Evolutionary conservation across 768 basidiomycete genomes (phyloP), one percentile per base, ranked within the genome.

Genomic region (Sporobolomyces roseus): DNA sequence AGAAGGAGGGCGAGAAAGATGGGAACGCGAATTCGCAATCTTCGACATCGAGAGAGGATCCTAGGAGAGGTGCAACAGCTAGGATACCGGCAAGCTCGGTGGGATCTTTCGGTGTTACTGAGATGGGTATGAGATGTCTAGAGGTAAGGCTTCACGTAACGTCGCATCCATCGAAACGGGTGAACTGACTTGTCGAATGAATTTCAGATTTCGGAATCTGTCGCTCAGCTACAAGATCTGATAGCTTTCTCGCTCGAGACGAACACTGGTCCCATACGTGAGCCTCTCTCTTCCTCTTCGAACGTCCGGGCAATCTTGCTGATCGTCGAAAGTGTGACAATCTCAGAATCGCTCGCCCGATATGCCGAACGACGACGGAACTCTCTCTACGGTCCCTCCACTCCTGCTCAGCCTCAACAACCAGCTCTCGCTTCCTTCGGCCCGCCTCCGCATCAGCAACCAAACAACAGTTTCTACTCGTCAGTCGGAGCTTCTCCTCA

Each of bases 101-200:
- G 4, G 71, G 71, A n/a, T 38, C 58, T 27, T 73, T 73, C n/a
- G 71, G 71, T 45, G 61, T 73, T 30, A 68, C 71, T 0, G 67
- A 73, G 41, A 63, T 73, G 65, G 71, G 67, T 4, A 73, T 73
- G 71, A 41, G 71, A 32, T 73, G 71, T 12, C 62, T 73, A n/a
- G 71, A 73, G 61, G 71, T 72, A 30, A 53, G 66, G 16, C 35
- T 10, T n/a, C 9, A 36, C 19, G 1, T 2, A 23, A 46, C 21
- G 14, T 33, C 38, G 4, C 51, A 52, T 29, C 27, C 49, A 43
- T 8, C 4, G 56, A n/a, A 25, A 29, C 17, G 30, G 35, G 17
- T 25, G 3, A 49, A 6, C 12, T 27, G 21, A n/a, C 23, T 13
- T 33, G 8, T n/a, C 29, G 29, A 2, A n/a, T n/a, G n/a, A n/a